Evolutionary conservation across 208 protist species (phyloP).

Genomic region (Herpetomonas tarakana): DNA sequence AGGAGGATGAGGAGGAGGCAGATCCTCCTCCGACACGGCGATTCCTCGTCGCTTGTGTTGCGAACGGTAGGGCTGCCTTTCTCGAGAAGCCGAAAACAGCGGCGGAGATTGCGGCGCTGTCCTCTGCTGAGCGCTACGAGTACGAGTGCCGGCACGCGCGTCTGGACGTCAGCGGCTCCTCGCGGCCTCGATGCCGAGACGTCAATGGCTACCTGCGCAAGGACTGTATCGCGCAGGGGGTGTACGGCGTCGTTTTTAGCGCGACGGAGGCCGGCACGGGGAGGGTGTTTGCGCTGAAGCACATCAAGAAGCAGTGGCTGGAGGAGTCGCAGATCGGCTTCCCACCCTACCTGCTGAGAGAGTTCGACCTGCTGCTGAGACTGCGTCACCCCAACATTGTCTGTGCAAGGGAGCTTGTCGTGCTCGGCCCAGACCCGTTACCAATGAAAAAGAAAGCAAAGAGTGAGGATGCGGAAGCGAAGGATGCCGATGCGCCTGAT

Average conservation of each 20-base stretch:
- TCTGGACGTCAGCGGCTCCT: conserved; percentile 33
- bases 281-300: conserved; percentile 67
- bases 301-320: conserved; percentile 79
- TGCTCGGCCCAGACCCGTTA: conserved; percentile 26
- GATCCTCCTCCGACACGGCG: conserved; percentile 2
- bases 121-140: conserved; percentile 10
- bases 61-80: not conserved
- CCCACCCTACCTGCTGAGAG: conserved; percentile 75
- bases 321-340: conserved; percentile 76
- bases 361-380: conserved; percentile 80
- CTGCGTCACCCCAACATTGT: conserved; percentile 83
- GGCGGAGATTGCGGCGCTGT: not conserved
- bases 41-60: conserved; percentile 3
- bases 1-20: not conserved
- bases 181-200: conserved; percentile 42
- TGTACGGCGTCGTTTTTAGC: conserved; percentile 83
- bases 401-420: conserved; percentile 36
- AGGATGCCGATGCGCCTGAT: not conserved
- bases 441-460: not conserved
- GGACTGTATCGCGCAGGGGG: conserved; percentile 56
- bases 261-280: conserved; percentile 17
- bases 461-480: not conserved
- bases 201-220: conserved; percentile 59
- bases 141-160: conserved; percentile 10
- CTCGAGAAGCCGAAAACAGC: too few species aligned